Conservation (phyloP, 1,139 yeast species). For the Blastobotrys elegans region DNA sequence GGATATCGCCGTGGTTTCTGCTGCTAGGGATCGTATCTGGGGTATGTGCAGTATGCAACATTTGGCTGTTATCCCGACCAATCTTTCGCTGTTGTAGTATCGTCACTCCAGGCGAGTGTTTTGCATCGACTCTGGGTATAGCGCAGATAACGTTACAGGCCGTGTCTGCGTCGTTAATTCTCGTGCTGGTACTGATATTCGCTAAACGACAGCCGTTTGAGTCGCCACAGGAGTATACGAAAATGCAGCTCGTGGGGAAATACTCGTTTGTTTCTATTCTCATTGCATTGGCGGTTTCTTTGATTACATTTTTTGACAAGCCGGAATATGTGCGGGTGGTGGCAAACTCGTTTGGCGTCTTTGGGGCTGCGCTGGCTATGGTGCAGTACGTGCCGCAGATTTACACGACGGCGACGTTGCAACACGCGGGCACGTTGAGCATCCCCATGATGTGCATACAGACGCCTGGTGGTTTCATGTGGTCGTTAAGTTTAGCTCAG, state of each 20-base stretch:
- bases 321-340: slow-evolving; percentile 26
- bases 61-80: slow-evolving; percentile 50
- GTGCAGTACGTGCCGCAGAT: slow-evolving; percentile 81
- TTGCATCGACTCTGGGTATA: slow-evolving; percentile 63
- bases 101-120: slow-evolving; percentile 49
- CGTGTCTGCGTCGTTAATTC: slow-evolving; percentile 54
- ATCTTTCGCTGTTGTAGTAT: slow-evolving; percentile 37
- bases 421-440: slow-evolving; percentile 78
- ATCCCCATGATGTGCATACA: slow-evolving; percentile 80
- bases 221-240: slow-evolving; percentile 24
- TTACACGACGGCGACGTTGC: slow-evolving; percentile 58
- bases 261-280: slow-evolving; percentile 23
- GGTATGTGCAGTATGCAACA: slow-evolving; percentile 62
- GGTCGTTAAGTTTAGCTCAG: slow-evolving; percentile 64
- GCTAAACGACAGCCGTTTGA: slow-evolving; percentile 19
- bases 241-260: slow-evolving; percentile 24
- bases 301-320: slow-evolving; percentile 20
- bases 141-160: slow-evolving; percentile 69
- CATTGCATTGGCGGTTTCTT: slow-evolving; percentile 23
- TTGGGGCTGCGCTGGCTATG: slow-evolving; percentile 52
- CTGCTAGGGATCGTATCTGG: slow-evolving; percentile 72
- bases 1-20: slow-evolving; percentile 69
- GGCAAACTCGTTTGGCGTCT: slow-evolving; percentile 60
- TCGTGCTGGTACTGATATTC: slow-evolving; percentile 21
- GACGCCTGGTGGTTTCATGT: slow-evolving; percentile 83